phyloP scores from a whole-genome alignment of 495 filamentous ascomycete genomes.

The Daldinia grandis region DNA sequence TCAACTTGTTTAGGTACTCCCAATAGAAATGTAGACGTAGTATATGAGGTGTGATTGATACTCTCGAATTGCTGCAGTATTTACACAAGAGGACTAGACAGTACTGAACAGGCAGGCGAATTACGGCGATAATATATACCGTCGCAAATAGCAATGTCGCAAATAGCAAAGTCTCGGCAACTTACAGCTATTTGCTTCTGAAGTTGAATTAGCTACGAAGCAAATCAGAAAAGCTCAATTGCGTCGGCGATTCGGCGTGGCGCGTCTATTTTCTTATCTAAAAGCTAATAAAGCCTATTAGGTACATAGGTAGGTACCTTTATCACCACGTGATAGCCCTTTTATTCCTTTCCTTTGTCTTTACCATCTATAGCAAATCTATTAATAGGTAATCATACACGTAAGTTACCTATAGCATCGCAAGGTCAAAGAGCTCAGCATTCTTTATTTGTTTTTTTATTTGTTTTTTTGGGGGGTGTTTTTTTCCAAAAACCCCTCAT shows the following conservation, averaged over 20 bases:
- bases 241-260: slow-evolving; percentile 31
- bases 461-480: too few relatives aligned
- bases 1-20: slow-evolving; percentile 21
- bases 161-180: background rate
- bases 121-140: slow-evolving; percentile 16
- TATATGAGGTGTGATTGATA: slow-evolving; percentile 19
- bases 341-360: background rate
- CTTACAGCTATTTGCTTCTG: slow-evolving; percentile 9
- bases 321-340: slow-evolving; percentile 39
- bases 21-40: slow-evolving; percentile 12
- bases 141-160: slow-evolving; percentile 14
- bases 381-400: background rate
- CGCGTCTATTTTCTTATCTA: slow-evolving; percentile 34
- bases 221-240: slow-evolving; percentile 28
- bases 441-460: background rate
- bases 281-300: slow-evolving; percentile 4
- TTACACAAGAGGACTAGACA: background rate
- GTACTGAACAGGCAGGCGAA: slow-evolving; percentile 6
- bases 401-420: background rate
- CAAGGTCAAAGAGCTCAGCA: background rate
- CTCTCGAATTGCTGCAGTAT: background rate
- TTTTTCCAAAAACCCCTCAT: too few relatives aligned
- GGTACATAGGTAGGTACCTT: slow-evolving; percentile 9
- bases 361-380: background rate
- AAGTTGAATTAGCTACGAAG: slow-evolving; percentile 3